Conservation (phyloP, 257 asterid species). For the Solanum raphanifolium region DNA sequence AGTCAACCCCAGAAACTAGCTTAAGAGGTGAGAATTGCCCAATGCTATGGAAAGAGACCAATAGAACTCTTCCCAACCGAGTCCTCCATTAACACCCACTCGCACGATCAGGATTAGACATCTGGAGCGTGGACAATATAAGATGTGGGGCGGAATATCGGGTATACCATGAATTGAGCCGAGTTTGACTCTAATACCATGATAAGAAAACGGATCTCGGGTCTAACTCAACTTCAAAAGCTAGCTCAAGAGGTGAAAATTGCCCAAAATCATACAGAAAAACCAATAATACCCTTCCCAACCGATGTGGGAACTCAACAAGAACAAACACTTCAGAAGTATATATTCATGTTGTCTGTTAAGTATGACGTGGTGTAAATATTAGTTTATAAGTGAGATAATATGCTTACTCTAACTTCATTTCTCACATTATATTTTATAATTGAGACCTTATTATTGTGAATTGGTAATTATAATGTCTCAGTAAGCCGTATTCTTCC, state of each 20-base stretch:
- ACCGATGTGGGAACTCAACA: not conserved
- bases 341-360: not conserved
- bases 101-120: not conserved
- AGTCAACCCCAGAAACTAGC: not conserved
- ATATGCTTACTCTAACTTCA: not conserved
- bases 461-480: not conserved
- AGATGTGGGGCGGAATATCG: not conserved
- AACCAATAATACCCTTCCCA: not conserved
- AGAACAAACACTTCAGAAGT: not conserved
- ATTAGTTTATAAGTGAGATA: not conserved
- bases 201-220: not conserved
- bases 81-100: not conserved
- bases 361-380: not conserved
- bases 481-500: not conserved
- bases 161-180: not conserved
- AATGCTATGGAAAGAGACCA: not conserved
- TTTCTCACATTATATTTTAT: not conserved
- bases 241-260: not conserved
- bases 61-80: not conserved
- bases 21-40: not conserved
- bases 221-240: not conserved
- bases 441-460: not conserved
- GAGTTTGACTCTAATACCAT: not conserved
- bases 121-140: not conserved
- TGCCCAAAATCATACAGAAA: not conserved